These are phyloP conservation scores for Amorphotheca resinae DNA, from an alignment of 495 filamentous ascomycete species.

Conservation along the genomic window DNA sequence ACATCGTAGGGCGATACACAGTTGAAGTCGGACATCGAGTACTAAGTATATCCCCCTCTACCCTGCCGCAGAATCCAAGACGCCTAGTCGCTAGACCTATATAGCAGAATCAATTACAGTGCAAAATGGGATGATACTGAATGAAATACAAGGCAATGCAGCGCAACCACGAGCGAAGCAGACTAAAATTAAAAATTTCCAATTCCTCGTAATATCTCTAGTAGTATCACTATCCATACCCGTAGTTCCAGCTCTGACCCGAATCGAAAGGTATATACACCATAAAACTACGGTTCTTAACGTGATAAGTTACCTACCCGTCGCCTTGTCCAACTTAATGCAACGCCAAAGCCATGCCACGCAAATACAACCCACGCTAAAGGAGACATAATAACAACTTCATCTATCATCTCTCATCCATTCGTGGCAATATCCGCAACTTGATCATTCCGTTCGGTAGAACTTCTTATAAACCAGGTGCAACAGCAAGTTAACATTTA, in stretches of 20 bases:
- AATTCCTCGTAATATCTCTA: constrained; percentile 13
- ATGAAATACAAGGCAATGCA: too few species aligned
- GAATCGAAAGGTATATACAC: constrained; percentile 19
- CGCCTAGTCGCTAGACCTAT: too few species aligned
- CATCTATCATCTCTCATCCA: constrained; percentile 7
- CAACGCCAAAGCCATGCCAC: constrained; percentile 17
- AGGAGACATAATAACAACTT: neutral
- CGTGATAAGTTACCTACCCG: neutral
- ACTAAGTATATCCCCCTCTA: too few species aligned
- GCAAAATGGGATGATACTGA: too few species aligned
- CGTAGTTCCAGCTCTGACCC: neutral
- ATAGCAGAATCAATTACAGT: too few species aligned
- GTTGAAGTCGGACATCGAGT: too few species aligned
- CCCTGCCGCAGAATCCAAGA: too few species aligned
- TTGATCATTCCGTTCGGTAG: constrained; percentile 58
- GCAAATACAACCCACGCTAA: constrained; percentile 5
- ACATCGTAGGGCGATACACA: too few species aligned
- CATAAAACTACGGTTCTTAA: constrained; percentile 14
- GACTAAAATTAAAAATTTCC: too few species aligned
- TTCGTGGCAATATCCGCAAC: neutral
- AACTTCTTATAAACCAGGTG: constrained; percentile 98
- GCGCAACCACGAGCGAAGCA: too few species aligned
- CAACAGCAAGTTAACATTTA: constrained; percentile 92
- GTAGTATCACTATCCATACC: constrained; percentile 4
- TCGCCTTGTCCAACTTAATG: constrained; percentile 1